Percentiles rank a stretch among this genome's conserved stretches.
These are phyloP conservation scores for Coemansia sp. DNA, from an alignment of 192 early-diverging fungal species.

Conservation along the genomic window DNA sequence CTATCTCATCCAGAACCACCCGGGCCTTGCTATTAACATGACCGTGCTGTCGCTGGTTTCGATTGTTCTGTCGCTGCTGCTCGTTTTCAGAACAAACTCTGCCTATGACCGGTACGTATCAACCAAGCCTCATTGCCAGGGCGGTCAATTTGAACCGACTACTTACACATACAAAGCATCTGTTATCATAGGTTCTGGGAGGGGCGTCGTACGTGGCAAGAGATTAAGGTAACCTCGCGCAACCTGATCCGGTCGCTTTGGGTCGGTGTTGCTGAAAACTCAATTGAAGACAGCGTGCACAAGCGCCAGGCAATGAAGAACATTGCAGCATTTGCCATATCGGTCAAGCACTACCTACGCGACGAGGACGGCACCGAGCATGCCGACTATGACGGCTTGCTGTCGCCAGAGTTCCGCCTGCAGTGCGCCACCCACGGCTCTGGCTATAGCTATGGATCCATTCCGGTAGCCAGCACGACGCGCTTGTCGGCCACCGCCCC, in stretches of 20 bases:
- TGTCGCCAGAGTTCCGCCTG: conserved; percentile 48
- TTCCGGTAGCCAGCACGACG: conserved; percentile 1
- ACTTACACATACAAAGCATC: background rate
- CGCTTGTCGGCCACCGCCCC: conserved; percentile 1
- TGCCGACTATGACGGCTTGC: conserved; percentile 65
- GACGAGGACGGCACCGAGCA: conserved; percentile 67
- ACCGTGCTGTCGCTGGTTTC: conserved; percentile 52
- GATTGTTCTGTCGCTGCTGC: conserved; percentile 55
- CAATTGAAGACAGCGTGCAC: conserved; percentile 48
- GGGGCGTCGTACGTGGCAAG: conserved; percentile 80
- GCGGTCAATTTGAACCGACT: background rate
- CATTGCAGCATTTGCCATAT: conserved; percentile 73
- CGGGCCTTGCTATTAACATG: conserved; percentile 31
- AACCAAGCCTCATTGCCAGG: background rate
- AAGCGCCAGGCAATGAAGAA: conserved; percentile 74
- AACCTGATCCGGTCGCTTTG: conserved; percentile 77
- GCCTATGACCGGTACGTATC: conserved; percentile 68
- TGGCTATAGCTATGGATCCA: conserved; percentile 35
- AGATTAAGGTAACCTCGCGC: conserved; percentile 65
- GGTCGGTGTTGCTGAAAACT: conserved; percentile 61
- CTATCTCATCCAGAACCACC: conserved; percentile 34
- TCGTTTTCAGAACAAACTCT: conserved; percentile 58
- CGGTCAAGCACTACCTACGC: conserved; percentile 83
- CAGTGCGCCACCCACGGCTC: conserved; percentile 33
- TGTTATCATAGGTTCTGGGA: conserved; percentile 56